Evolutionary conservation across 2,329 filamentous ascomycete genomes (phyloP).

Genomic region (Rasamsonia emersonii): DNA sequence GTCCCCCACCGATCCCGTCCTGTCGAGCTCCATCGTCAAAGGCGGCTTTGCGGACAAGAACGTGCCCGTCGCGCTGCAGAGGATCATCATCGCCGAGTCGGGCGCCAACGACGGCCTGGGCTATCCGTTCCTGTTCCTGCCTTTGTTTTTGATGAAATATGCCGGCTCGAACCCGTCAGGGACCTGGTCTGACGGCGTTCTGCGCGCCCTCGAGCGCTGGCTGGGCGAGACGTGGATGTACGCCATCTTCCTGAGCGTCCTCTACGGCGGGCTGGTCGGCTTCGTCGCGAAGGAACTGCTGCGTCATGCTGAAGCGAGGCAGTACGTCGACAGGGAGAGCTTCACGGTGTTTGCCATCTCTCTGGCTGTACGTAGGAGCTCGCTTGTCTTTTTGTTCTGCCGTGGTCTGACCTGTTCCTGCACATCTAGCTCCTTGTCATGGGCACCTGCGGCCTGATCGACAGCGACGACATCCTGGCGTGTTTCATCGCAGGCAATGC

Average conservation of each 20-base stretch:
- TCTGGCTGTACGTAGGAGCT: constrained; percentile 53
- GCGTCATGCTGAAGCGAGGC: constrained; percentile 65
- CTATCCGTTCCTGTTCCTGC: constrained; percentile 73
- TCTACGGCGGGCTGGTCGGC: constrained; percentile 64
- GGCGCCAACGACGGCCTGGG: constrained; percentile 76
- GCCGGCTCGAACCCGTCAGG: constrained; percentile 45
- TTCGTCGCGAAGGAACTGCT: constrained; percentile 69
- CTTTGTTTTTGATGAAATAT: constrained; percentile 70
- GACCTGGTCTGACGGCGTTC: constrained; percentile 44
- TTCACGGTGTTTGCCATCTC: constrained; percentile 74
- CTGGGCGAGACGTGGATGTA: constrained; percentile 74
- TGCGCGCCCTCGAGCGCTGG: constrained; percentile 62
- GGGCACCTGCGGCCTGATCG: constrained; percentile 16
- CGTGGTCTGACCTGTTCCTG: no score
- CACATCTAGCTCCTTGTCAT: constrained; percentile 9
- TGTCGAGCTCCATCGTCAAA: constrained; percentile 77
- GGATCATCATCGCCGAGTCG: constrained; percentile 66
- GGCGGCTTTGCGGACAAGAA: constrained; percentile 81
- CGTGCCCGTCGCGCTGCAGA: constrained; percentile 65
- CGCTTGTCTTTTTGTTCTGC: no score
- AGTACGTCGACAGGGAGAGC: constrained; percentile 70
- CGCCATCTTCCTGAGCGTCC: constrained; percentile 62
- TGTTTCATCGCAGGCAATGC: constrained; percentile 19
- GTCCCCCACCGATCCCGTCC: constrained; percentile 73
- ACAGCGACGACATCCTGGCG: constrained; percentile 19